Evolutionary conservation across 2,329 filamentous ascomycete species (phyloP), one percentile per base, ranked within the genome.

Genomic region (Aspergillus costaricaensis): DNA sequence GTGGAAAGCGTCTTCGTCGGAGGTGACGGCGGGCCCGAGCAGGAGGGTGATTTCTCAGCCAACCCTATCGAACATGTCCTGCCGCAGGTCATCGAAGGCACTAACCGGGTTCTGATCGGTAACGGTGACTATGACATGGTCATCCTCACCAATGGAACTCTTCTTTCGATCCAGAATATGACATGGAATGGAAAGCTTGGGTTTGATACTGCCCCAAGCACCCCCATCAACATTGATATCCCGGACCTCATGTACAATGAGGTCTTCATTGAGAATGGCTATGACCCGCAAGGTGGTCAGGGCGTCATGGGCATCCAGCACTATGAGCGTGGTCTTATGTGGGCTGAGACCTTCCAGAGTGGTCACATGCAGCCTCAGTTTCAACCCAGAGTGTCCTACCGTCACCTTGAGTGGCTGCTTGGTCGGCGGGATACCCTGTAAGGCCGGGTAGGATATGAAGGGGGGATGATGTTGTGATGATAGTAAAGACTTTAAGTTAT

Each of bases 161-260:
- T 94, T 1, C 78, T 93, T 7, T 82, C 84, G 2, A 88, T 94
- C 64, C 91, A 95, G 71, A 93, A 93, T 79, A 91, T 94, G 87
- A 93, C 90, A 0, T 94, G 88, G 87, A 86, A 86, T 59, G 90
- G 90, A 12, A 74, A 83, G 57, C 84, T 90, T 49, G 91, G 91
- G 0, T 94, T 95, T 81, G 85, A 88, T 69, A 70, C 75, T 0
- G 75, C 77, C 3, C 91, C 91, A 85, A 91, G 68, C 87, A 70
- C 63, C 3, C 70, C 70, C 0, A 72, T 76, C 57, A 60, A 72
- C 38, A 73, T 76, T 61, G 57, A 66, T 17, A 62, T 75, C 2
- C 64, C 70, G 0, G 83, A 87, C 60, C 85, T 88, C 3, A 88
- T 91, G 70, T 91, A 72, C 55, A 63, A 66, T 4, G 60, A 64